Evolutionary conservation across 345 rosid genomes (phyloP), one percentile per base, ranked within the genome.

Genomic region (Clarkia xantiana): DNA sequence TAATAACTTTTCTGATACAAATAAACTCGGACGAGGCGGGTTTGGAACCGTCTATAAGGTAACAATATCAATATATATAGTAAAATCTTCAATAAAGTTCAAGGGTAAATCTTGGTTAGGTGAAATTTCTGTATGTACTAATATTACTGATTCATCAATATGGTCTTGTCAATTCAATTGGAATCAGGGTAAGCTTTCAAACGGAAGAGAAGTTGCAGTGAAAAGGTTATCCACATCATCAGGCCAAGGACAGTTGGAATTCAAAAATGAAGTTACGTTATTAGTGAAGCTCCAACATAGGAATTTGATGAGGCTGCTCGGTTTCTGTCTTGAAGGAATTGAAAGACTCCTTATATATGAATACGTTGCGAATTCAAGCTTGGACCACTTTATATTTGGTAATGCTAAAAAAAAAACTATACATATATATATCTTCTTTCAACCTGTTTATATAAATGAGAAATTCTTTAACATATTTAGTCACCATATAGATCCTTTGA

Each of bases 211-310:
- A 29, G 64, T 82, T 12, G 83, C 86, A 1, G 81, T 82, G 39
- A 86, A 86, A 65, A 70, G 78, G 57, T 63, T 78, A 7, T 71
- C 81, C 3, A 48, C 66, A 6, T 56, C 47, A 11, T 86, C 95
- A 0, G 67, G 78, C 10, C 86, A 78, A 69, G 91, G 85, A 11
- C 47, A 67, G 0, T 53, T 55, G 47, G 80, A 84, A 42, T 75
- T 84, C 42, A 66, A 60, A 58, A 84, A 76, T 39, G 89, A 84
- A 53, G 76, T 81, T 7, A 42, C 58, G 12, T 60, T 81, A 17
- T 71, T 84, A 14, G 60, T 80, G 0, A 73, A 69, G 53, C 67
- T 84, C 22, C 89, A 76, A 47, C 82, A 81, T 57, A 36, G 70
- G 29, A 81, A 81, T 52, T 60, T 81, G 19, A 84, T 81, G 45